These are phyloP conservation scores for Calvatia gigantea DNA, from an alignment of 768 basidiomycete species.

Conservation along the genomic window DNA sequence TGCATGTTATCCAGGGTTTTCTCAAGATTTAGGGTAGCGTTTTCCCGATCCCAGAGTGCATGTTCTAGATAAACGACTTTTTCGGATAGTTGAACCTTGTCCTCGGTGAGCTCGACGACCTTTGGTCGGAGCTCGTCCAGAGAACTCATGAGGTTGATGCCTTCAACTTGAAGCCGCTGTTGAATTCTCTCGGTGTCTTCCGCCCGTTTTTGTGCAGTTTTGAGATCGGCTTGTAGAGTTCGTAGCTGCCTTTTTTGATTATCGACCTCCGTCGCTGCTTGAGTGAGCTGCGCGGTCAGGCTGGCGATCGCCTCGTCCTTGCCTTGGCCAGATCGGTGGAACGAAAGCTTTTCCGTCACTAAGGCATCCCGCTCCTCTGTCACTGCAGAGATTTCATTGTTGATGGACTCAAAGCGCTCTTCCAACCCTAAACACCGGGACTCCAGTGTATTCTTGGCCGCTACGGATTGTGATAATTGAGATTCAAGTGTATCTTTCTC, in stretches of 20 bases:
- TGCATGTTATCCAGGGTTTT: conserved; percentile 50
- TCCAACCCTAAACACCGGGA: conserved; percentile 45
- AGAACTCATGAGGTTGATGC: conserved; percentile 73
- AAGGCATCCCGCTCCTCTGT: conserved; percentile 47
- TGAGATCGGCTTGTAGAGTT: conserved; percentile 62
- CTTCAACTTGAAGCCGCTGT: conserved; percentile 72
- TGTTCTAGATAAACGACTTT: conserved; percentile 55
- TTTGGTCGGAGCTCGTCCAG: conserved; percentile 85
- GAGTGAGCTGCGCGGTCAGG: conserved; percentile 56
- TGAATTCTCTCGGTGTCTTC: conserved; percentile 73
- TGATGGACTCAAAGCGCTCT: conserved; percentile 31
- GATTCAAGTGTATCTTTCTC: conserved; percentile 58
- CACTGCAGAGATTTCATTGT: conserved; percentile 40
- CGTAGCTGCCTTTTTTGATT: conserved; percentile 55
- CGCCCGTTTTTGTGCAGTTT: conserved; percentile 58
- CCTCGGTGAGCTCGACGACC: conserved; percentile 75
- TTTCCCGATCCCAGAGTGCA: conserved; percentile 51
- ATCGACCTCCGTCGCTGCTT: conserved; percentile 51
- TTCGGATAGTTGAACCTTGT: conserved; percentile 66
- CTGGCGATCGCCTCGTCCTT: conserved; percentile 45
- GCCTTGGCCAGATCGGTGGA: conserved; percentile 45
- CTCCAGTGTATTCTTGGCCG: conserved; percentile 46
- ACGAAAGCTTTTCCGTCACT: conserved; percentile 42
- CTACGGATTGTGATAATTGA: conserved; percentile 37
- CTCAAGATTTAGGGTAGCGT: conserved; percentile 60